phyloP scores from a whole-genome alignment of 2,329 filamentous ascomycete genomes.

The Tympanopsis confertula region DNA sequence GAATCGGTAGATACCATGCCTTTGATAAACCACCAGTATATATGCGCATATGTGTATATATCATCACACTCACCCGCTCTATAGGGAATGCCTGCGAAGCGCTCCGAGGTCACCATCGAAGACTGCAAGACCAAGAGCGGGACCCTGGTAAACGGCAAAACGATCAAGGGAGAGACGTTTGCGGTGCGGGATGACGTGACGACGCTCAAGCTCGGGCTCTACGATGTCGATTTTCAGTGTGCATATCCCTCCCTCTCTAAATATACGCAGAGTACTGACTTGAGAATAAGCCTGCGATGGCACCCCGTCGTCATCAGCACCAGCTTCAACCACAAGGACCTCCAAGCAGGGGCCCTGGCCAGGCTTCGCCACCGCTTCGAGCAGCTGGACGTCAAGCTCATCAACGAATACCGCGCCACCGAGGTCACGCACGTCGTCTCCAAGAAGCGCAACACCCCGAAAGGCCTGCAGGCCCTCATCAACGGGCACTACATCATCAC shows the following conservation, averaged over 20 bases:
- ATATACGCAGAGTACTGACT: background rate
- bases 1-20: slow-evolving; percentile 46
- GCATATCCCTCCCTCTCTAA: slow-evolving; percentile 3
- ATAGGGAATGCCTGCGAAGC: slow-evolving; percentile 49
- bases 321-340: slow-evolving; percentile 61
- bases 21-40: slow-evolving; percentile 5
- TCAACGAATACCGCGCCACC: slow-evolving; percentile 56
- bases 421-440: slow-evolving; percentile 80
- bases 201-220: slow-evolving; percentile 62
- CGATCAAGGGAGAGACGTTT: slow-evolving; percentile 50
- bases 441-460: slow-evolving; percentile 79
- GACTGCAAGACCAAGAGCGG: slow-evolving; percentile 79
- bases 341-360: slow-evolving; percentile 53
- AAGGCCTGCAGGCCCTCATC: slow-evolving; percentile 75
- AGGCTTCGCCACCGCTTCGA: slow-evolving; percentile 58
- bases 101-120: slow-evolving; percentile 61
- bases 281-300: slow-evolving; percentile 57
- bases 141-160: slow-evolving; percentile 63
- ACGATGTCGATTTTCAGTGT: slow-evolving; percentile 49
- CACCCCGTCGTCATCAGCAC: slow-evolving; percentile 71
- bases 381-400: slow-evolving; percentile 77
- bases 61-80: slow-evolving; percentile 3
- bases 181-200: slow-evolving; percentile 46
- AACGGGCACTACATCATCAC: slow-evolving; percentile 70
- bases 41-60: too few species aligned